phyloP scores from a whole-genome alignment of 306 rosid species.

The Albizia julibrissin region DNA sequence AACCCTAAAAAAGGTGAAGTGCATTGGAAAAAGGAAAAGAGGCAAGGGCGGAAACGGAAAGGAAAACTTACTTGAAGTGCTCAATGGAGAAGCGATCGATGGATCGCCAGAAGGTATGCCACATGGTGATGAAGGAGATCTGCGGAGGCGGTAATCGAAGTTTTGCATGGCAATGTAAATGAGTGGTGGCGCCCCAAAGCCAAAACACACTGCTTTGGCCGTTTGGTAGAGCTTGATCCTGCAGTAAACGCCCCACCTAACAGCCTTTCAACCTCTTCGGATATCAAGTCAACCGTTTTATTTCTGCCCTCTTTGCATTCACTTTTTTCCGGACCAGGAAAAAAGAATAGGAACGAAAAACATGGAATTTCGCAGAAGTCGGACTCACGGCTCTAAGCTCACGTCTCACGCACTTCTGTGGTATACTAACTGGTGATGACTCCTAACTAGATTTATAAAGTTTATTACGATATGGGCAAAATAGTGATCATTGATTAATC shows the following conservation, averaged over 20 bases:
- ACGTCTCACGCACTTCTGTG: neutral
- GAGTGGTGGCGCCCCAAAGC: constrained; percentile 14
- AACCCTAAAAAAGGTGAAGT: constrained; percentile 23
- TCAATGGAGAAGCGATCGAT: constrained; percentile 82
- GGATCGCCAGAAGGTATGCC: constrained; percentile 77
- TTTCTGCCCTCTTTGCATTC: neutral
- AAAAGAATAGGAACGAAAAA: no score
- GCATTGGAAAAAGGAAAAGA: neutral
- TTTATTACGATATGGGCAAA: neutral
- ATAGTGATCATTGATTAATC: no score
- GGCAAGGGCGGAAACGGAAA: neutral
- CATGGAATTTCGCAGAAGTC: neutral
- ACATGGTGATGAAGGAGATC: constrained; percentile 48
- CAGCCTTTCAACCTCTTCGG: constrained; percentile 55
- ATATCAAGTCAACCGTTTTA: neutral
- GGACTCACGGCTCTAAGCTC: neutral
- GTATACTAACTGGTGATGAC: neutral
- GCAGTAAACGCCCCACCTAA: constrained; percentile 30
- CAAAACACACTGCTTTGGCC: constrained; percentile 33
- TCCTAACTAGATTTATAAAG: no score
- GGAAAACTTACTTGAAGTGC: constrained; percentile 61
- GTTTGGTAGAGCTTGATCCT: constrained; percentile 30
- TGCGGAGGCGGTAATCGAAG: neutral
- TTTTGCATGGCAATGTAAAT: constrained; percentile 36
- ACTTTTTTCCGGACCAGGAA: neutral